These are phyloP conservation scores for Macaranga tanarius DNA, from an alignment of 441 rosid species.

Conservation along the genomic window DNA sequence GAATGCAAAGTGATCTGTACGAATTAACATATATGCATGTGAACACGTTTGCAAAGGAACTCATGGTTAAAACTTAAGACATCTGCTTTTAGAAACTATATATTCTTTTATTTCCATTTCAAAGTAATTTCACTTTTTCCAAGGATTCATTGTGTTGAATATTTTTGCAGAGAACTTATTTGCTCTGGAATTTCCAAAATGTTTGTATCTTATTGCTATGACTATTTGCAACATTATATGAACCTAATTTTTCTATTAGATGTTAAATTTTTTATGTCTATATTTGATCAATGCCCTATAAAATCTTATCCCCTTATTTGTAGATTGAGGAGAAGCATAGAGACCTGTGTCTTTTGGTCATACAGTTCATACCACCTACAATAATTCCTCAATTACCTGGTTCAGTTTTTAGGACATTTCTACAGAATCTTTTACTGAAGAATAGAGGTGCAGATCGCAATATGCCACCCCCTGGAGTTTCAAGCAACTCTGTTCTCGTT, in stretches of 20 bases:
- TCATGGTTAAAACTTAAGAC: not conserved
- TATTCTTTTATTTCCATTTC: not conserved
- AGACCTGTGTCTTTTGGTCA: slow-evolving; percentile 87
- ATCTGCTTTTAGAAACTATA: not conserved
- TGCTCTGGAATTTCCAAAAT: slow-evolving; percentile 11
- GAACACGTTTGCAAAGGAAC: not conserved
- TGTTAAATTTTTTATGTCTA: not conserved
- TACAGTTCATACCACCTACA: slow-evolving; percentile 83
- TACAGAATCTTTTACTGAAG: slow-evolving; percentile 83
- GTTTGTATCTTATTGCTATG: not conserved
- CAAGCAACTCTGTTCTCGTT: slow-evolving; percentile 87
- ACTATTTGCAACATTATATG: not conserved
- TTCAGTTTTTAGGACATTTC: slow-evolving; percentile 81
- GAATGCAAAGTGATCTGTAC: not conserved
- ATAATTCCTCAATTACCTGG: slow-evolving; percentile 82
- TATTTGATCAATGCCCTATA: not conserved
- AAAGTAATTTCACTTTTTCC: not conserved
- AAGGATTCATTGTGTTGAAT: not conserved
- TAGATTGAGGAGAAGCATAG: slow-evolving; percentile 98
- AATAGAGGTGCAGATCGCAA: slow-evolving; percentile 88
- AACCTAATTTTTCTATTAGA: not conserved
- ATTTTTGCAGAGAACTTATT: not conserved
- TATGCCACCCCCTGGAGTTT: slow-evolving; percentile 78
- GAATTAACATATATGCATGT: not conserved
- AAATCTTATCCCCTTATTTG: slow-evolving; percentile 20